Conservation (phyloP, 23 red algal species). For the Gracilaria caudata region DNA sequence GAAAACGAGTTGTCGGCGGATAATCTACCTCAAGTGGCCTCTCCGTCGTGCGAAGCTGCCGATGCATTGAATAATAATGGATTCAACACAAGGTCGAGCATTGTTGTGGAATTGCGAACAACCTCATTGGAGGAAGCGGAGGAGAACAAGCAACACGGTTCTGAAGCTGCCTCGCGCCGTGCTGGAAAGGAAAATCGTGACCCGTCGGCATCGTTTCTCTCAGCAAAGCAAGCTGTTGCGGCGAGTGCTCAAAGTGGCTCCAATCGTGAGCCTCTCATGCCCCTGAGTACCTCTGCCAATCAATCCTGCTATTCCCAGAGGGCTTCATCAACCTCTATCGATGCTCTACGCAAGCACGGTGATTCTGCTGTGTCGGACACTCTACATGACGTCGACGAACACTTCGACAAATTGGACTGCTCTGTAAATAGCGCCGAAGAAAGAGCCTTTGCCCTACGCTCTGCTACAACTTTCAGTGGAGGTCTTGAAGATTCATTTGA, state of each 20-base stretch:
- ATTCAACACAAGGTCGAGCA: conserved; percentile 7
- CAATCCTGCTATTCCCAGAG: not conserved
- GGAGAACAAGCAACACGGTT: not conserved
- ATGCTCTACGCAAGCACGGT: not conserved
- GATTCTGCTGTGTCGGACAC: not conserved
- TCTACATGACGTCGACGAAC: not conserved
- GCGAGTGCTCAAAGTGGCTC: not conserved
- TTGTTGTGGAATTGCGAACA: not conserved
- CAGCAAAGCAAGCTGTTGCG: not conserved
- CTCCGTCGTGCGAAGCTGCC: not conserved
- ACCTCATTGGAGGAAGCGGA: not conserved
- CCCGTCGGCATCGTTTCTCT: not conserved
- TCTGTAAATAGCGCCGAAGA: not conserved
- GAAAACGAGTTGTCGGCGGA: not conserved
- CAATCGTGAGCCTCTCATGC: conserved; percentile 13
- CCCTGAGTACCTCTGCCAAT: not conserved
- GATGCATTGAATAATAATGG: not conserved
- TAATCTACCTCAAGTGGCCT: not conserved
- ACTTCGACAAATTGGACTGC: not conserved
- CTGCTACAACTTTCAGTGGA: not conserved
- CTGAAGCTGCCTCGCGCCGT: not conserved
- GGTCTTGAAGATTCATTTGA: not conserved
- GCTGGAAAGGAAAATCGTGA: conserved; percentile 5
- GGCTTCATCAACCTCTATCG: not conserved
- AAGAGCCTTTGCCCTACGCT: not conserved